Evolutionary conservation across 2,329 filamentous ascomycete species (phyloP), one percentile per base, ranked within the genome.

Genomic region (Xylaria sp.): DNA sequence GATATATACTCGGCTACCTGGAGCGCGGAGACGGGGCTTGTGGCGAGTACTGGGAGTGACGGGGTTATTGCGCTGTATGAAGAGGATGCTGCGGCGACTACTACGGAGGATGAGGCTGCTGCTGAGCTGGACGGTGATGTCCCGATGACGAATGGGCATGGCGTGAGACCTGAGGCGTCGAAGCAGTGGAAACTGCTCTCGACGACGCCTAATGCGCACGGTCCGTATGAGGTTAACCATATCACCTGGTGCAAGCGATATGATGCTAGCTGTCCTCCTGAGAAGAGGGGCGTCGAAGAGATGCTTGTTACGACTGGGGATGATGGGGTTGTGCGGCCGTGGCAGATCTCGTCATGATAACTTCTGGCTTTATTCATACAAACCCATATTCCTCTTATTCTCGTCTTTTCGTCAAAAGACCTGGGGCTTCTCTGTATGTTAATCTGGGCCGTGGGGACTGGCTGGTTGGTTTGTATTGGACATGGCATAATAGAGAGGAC

Each of bases 201-300:
- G 0, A 84, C 85, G n/a, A 74, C 91, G 1, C 83, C 89, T 50
- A 89, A 89, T 35, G 92, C 89, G 2, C 95, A 99, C 75, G 94
- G 92, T 0, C 92, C 96, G 2, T 97, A 94, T 73, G 95, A 99
- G 78, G 84, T 98, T 67, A 99, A 99, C 72, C 93, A 97, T 76
- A 85, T 95, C 51, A 88, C 87, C 1, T 99, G 95, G 95, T 93
- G 92, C 68, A 86, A 84, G 70, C 84, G 94, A 60, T 90, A 87
- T 60, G 93, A 97, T 74, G 82, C 83, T 52, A 89, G 80, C 0
- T 77, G 73, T 28, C 51, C 69, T 11, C 70, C 78, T 1, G 83
- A 83, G 73, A 82, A 78, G 65, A 82, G 77, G 57, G 82, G 83
- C 3, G 76, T 81, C 23, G 92, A 97, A 71, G 94, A 98, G 78